Percentiles rank a stretch among this genome's conserved stretches.
Evolutionary conservation across 1,139 yeast species (phyloP).

Genomic region (Yamadazyma triangularis): DNA sequence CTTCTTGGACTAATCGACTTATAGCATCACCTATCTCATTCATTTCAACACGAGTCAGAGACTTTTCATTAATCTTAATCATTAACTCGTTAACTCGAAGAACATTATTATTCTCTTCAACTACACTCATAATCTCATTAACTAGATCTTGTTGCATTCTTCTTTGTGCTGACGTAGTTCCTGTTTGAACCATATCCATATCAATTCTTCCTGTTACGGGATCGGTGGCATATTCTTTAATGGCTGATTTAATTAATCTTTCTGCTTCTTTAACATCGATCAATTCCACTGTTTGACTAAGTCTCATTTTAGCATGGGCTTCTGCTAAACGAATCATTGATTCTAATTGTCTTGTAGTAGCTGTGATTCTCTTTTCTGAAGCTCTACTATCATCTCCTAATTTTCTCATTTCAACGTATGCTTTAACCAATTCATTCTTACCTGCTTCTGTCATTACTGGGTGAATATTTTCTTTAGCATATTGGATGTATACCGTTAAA

Average conservation of each 20-base stretch:
- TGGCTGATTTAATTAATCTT: slow-evolving; percentile 85
- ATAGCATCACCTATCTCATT: slow-evolving; percentile 66
- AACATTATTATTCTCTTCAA: slow-evolving; percentile 39
- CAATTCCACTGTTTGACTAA: slow-evolving; percentile 64
- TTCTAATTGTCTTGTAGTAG: slow-evolving; percentile 95
- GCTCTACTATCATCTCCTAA: slow-evolving; percentile 88
- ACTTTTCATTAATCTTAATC: slow-evolving; percentile 62
- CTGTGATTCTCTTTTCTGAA: slow-evolving; percentile 88
- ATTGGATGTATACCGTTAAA: slow-evolving; percentile 82
- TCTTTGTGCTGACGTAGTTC: slow-evolving; percentile 87
- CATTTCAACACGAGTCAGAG: slow-evolving; percentile 66
- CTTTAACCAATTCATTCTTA: slow-evolving; percentile 78
- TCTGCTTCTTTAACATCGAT: slow-evolving; percentile 94
- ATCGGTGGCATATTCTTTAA: slow-evolving; percentile 97
- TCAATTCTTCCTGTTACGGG: slow-evolving; percentile 95
- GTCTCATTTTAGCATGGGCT: slow-evolving; percentile 96
- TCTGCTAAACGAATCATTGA: slow-evolving; percentile 92
- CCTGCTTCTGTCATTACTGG: slow-evolving; percentile 81
- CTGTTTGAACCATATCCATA: slow-evolving; percentile 96
- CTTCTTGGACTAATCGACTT: slow-evolving; percentile 70
- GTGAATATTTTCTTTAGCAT: slow-evolving; percentile 76
- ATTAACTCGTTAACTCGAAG: slow-evolving; percentile 62
- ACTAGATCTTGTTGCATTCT: slow-evolving; percentile 70
- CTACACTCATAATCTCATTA: slow-evolving; percentile 49
- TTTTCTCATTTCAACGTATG: slow-evolving; percentile 91